These are phyloP conservation scores for Coemansia sp. DNA, from an alignment of 192 early-diverging fungal species.

Conservation along the genomic window DNA sequence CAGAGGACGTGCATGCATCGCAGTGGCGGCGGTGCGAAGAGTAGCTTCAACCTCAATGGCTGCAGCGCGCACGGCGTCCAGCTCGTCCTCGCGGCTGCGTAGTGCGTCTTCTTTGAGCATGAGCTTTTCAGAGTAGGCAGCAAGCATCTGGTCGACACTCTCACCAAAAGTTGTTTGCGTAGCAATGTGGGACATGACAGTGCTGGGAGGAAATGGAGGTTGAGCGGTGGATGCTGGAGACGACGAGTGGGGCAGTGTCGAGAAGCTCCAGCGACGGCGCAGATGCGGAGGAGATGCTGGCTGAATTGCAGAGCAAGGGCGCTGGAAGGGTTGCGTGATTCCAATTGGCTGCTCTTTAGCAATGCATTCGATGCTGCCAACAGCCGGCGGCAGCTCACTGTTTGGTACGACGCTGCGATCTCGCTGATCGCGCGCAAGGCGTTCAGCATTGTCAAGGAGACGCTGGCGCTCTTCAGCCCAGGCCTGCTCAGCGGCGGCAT, in stretches of 20 bases:
- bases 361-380: no score
- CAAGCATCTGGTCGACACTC: constrained; percentile 35
- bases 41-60: constrained; percentile 19
- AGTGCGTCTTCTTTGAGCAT: constrained; percentile 48
- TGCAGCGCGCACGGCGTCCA: constrained; percentile 25
- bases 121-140: constrained; percentile 47
- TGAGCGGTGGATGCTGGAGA: neutral
- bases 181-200: neutral
- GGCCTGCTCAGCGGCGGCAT: constrained; percentile 18
- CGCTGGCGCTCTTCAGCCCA: constrained; percentile 50
- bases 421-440: constrained; percentile 38
- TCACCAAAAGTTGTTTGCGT: constrained; percentile 29
- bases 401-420: neutral
- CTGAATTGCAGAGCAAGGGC: no score
- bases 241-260: neutral
- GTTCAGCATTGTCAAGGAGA: constrained; percentile 48
- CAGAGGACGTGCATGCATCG: neutral
- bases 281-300: neutral
- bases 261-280: constrained; percentile 14
- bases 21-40: constrained; percentile 10
- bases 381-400: neutral
- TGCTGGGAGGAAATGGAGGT: neutral
- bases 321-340: no score
- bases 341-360: no score
- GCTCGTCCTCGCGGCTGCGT: constrained; percentile 49